Conservation (phyloP, 2,329 filamentous ascomycete species). For the Pestalotiopsis sp. region DNA sequence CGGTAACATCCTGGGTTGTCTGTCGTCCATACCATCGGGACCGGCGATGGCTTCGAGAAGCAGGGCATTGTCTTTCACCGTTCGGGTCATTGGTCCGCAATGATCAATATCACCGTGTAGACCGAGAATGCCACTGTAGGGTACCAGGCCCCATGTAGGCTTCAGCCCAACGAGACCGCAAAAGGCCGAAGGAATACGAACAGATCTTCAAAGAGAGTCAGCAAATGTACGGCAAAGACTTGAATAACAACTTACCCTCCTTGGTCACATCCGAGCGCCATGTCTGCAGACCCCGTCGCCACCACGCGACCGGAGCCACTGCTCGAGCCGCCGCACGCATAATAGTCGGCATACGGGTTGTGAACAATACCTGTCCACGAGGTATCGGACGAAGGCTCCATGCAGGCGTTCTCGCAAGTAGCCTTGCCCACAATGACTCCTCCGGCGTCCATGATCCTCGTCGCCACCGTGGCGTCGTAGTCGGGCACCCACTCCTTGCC, state of each 20-base stretch:
- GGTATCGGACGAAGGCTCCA: slow-evolving; percentile 41
- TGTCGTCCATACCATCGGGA: slow-evolving; percentile 33
- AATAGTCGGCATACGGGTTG: slow-evolving; percentile 46
- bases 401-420: slow-evolving; percentile 48
- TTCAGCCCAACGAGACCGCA: slow-evolving; percentile 34
- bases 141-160: slow-evolving; percentile 33
- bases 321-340: slow-evolving; percentile 49
- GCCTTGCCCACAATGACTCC: slow-evolving; percentile 43
- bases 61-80: slow-evolving; percentile 28
- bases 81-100: slow-evolving; percentile 31
- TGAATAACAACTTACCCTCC: slow-evolving; percentile 29
- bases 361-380: slow-evolving; percentile 47
- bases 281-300: slow-evolving; percentile 30
- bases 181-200: neutral
- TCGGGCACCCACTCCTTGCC: slow-evolving; percentile 32
- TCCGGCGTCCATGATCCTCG: slow-evolving; percentile 41
- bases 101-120: slow-evolving; percentile 32
- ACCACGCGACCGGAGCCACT: slow-evolving; percentile 45
- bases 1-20: slow-evolving; percentile 20
- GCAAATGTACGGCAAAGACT: too few relatives aligned
- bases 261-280: slow-evolving; percentile 36
- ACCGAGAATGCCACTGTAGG: slow-evolving; percentile 33
- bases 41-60: slow-evolving; percentile 34
- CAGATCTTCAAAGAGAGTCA: neutral
- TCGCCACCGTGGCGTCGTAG: slow-evolving; percentile 46